phyloP scores from a whole-genome alignment of 371 early-diverging fungal genomes.

The Pancytospora philotis region DNA sequence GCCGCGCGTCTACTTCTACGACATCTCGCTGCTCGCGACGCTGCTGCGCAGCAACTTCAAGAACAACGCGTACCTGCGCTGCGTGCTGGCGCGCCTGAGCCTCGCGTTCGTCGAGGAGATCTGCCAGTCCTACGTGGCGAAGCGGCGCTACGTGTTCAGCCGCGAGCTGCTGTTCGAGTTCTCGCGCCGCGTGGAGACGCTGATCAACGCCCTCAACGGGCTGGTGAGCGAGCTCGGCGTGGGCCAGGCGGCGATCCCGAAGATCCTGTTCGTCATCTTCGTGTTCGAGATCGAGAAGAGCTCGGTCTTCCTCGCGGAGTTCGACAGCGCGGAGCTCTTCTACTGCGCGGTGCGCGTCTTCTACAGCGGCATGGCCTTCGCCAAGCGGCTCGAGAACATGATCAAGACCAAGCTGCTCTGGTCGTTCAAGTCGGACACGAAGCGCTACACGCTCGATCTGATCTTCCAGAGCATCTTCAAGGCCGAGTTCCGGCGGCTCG shows the following conservation, averaged over 20 bases:
- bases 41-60: neutral
- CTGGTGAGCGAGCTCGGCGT: neutral
- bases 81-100: neutral
- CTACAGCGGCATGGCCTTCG: neutral
- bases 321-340: slow-evolving; percentile 5
- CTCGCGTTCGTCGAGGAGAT: neutral
- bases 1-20: neutral
- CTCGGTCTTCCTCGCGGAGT: neutral
- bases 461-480: slow-evolving; percentile 3
- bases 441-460: neutral
- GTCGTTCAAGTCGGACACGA: neutral
- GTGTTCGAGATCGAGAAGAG: neutral
- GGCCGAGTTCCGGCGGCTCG: neutral
- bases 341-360: slow-evolving; percentile 6
- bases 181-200: neutral
- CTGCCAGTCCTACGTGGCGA: neutral
- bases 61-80: neutral
- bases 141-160: neutral
- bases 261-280: neutral
- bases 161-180: neutral
- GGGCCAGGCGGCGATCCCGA: neutral
- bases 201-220: slow-evolving; percentile 5
- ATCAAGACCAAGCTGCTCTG: neutral
- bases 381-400: neutral
- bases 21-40: neutral